A percentile compares a stretch with the other conserved stretches of the same genome.
Conservation (phyloP, 257 asterid genomes). For the Cinchona pubescens region DNA sequence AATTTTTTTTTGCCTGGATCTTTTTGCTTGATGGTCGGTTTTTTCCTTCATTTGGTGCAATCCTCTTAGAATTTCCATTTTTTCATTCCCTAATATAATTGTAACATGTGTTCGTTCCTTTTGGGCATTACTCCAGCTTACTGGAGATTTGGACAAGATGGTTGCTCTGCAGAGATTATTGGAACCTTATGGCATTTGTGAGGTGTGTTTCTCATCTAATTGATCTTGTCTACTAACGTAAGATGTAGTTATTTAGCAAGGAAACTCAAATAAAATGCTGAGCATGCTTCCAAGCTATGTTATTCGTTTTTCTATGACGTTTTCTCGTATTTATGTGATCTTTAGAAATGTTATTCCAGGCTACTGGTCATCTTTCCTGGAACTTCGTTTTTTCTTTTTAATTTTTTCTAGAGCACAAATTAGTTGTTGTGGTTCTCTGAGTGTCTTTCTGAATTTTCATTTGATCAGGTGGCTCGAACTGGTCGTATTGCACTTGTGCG, state of each 20-base stretch:
- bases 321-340: not conserved
- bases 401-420: not conserved
- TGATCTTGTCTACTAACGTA: not conserved
- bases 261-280: not conserved
- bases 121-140: slow-evolving; percentile 49
- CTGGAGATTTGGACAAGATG: slow-evolving; percentile 94
- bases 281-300: not conserved
- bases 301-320: not conserved
- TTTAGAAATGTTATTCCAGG: too few relatives aligned
- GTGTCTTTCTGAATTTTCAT: not conserved
- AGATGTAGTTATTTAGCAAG: not conserved
- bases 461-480: slow-evolving; percentile 77
- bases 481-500: slow-evolving; percentile 79
- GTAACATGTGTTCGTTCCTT: not conserved
- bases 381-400: not conserved
- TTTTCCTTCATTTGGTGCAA: not conserved
- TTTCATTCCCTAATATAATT: not conserved
- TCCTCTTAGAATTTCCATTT: not conserved
- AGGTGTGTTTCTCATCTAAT: slow-evolving; percentile 48
- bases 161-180: slow-evolving; percentile 86
- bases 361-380: not conserved
- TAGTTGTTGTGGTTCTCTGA: not conserved
- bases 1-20: not conserved
- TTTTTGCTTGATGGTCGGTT: not conserved
- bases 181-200: slow-evolving; percentile 97